Conservation (phyloP, 805 yeast species). For the Kregervanrija fluxuum region DNA sequence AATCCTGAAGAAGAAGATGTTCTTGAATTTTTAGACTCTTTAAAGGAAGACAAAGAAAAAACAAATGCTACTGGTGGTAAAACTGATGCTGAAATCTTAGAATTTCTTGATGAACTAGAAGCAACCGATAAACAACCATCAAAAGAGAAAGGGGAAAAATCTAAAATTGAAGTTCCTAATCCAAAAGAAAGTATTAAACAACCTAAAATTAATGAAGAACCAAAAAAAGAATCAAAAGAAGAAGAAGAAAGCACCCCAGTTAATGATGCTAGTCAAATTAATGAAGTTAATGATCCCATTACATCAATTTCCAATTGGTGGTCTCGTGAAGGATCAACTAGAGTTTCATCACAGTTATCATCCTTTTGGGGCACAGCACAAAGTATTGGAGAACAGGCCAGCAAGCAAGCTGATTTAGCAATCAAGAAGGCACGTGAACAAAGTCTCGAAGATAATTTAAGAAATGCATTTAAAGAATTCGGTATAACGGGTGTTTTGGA, state of each 20-base stretch:
- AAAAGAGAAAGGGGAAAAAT: not conserved
- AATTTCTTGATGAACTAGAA: slow-evolving; percentile 62
- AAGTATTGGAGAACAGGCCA: slow-evolving; percentile 33
- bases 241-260: not conserved
- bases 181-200: not conserved
- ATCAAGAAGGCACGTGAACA: slow-evolving; percentile 40
- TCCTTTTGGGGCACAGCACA: slow-evolving; percentile 63
- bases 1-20: slow-evolving; percentile 55
- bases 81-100: slow-evolving; percentile 44
- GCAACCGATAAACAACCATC: not conserved
- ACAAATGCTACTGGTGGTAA: slow-evolving; percentile 26
- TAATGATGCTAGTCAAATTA: slow-evolving; percentile 2
- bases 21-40: slow-evolving; percentile 69
- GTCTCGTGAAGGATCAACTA: slow-evolving; percentile 59
- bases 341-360: slow-evolving; percentile 53
- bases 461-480: slow-evolving; percentile 34
- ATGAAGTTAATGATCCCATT: slow-evolving; percentile 45
- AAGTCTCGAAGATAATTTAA: slow-evolving; percentile 24
- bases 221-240: not conserved
- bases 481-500: slow-evolving; percentile 32
- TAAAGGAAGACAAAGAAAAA: slow-evolving; percentile 46
- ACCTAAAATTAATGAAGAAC: not conserved
- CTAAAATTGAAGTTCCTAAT: not conserved
- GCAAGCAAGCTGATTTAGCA: slow-evolving; percentile 42
- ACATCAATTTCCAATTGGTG: slow-evolving; percentile 68